Evolutionary conservation across 1,284 basidiomycete species (phyloP), one percentile per base, ranked within the genome.

Genomic region (Ceratobasidium sp.): DNA sequence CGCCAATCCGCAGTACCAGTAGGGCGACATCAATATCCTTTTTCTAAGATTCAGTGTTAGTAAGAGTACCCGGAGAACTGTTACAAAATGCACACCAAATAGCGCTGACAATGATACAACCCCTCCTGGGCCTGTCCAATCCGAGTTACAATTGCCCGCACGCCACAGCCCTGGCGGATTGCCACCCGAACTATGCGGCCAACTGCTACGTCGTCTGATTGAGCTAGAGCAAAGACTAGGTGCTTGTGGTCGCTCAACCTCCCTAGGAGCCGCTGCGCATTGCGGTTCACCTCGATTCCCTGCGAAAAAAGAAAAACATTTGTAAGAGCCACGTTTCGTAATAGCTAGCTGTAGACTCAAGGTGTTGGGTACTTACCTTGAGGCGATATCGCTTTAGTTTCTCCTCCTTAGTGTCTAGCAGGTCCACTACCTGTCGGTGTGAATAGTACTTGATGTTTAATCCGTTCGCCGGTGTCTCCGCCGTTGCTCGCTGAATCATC

Each of bases 141-240:
- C n/a, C 65, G 40, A 23, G 12, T 17, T 3, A 67, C 33, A 26
- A 67, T 67, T 48, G 65, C 33, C 44, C 28, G 3, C 15, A 28
- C 20, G 10, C 65, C 65, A 46, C 40, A 17, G 3, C 46, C 46
- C 3, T 67, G 17, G 6, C 42, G 40, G 7, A 67, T 7, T 6
- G 65, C 65, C 38, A 33, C 33, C 46, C 33, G 65, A 23, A 67
- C 26, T 6, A 67, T 46, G 2, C 65, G 42, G 7, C 42, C 65
- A 50, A 67, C 65, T 23, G 44, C 40, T 5, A 67, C 44, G 1
- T 67, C 42, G 26, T 67, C 65, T 10, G 15, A 67, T 17, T 48
- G 17, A 6, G 44, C 42, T 13, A 67, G 17, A 20, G 65, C 1
- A 48, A 48, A 23, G 44, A 67, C 50, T 1, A 67, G 65, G 17